Conservation (phyloP, 371 early-diverging fungal species). For the Cokeromyces recurvatus region DNA sequence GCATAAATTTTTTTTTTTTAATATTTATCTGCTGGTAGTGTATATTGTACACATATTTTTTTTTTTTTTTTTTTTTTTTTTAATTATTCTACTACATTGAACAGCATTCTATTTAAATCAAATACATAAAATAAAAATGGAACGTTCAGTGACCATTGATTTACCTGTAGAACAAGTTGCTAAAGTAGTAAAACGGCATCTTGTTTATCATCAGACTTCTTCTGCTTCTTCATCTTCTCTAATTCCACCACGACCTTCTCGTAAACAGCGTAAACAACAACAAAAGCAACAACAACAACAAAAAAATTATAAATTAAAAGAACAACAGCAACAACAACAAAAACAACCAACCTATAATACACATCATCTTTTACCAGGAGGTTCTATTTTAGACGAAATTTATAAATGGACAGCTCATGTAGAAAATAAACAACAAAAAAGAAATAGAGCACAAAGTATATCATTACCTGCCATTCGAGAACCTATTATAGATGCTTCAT, state of each 20-base stretch:
- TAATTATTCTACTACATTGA: too few relatives aligned
- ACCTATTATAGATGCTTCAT: conserved; percentile 31
- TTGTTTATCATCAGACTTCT: conserved; percentile 53
- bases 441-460: conserved; percentile 53
- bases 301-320: neutral
- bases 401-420: conserved; percentile 90
- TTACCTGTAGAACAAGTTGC: conserved; percentile 69
- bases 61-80: too few relatives aligned
- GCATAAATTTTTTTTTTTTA: too few relatives aligned
- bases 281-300: conserved; percentile 19
- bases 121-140: conserved; percentile 16
- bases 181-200: conserved; percentile 66
- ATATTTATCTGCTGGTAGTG: too few relatives aligned
- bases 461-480: conserved; percentile 44
- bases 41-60: too few relatives aligned
- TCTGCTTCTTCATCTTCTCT: conserved; percentile 18
- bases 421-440: conserved; percentile 50
- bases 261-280: conserved; percentile 18
- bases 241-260: conserved; percentile 23
- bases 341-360: conserved; percentile 25
- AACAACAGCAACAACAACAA: conserved; percentile 10
- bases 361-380: conserved; percentile 58
- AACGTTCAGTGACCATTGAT: conserved; percentile 46
- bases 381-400: conserved; percentile 81
- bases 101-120: neutral